Conservation (phyloP, 371 early-diverging fungal species). For the Fennellomyces sp. region DNA sequence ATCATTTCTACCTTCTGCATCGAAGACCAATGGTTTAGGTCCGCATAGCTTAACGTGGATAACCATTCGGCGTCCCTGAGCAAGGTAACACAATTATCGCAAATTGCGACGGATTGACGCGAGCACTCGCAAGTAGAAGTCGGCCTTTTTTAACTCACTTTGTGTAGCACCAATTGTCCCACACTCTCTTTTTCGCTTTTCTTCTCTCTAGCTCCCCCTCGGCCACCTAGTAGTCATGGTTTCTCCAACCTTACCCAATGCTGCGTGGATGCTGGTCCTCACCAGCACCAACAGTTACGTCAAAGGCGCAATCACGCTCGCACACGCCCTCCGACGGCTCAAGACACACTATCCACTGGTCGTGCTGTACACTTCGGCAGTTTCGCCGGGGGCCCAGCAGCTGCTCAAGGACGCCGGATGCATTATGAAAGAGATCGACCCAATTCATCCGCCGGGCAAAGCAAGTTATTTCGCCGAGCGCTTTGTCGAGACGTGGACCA, state of each 20-base stretch:
- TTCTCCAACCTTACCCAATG: conserved; percentile 18
- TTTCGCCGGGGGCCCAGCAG: conserved; percentile 21
- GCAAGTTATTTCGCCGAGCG: conserved; percentile 38
- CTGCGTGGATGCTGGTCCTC: conserved; percentile 21
- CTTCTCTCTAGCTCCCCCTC: neutral
- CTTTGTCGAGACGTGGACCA: conserved; percentile 73
- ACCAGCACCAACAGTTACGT: conserved; percentile 19
- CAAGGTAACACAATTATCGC: neutral
- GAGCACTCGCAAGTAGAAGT: neutral
- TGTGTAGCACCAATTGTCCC: neutral
- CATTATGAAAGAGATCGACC: conserved; percentile 59
- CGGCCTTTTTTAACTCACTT: neutral
- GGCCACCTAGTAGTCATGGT: neutral
- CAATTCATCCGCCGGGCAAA: conserved; percentile 81
- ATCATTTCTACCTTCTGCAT: conserved; percentile 17
- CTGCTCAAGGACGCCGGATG: conserved; percentile 65
- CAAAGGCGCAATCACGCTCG: conserved; percentile 13
- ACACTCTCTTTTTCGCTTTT: neutral
- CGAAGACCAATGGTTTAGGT: conserved; percentile 14
- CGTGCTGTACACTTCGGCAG: conserved; percentile 63
- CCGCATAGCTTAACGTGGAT: conserved; percentile 12
- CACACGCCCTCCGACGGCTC: conserved; percentile 60
- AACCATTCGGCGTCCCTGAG: neutral
- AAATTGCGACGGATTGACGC: conserved; percentile 5
- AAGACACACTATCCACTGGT: conserved; percentile 61